These are phyloP conservation scores for Parathielavia hyrcaniae DNA, from an alignment of 495 filamentous ascomycete genomes.

Conservation along the genomic window DNA sequence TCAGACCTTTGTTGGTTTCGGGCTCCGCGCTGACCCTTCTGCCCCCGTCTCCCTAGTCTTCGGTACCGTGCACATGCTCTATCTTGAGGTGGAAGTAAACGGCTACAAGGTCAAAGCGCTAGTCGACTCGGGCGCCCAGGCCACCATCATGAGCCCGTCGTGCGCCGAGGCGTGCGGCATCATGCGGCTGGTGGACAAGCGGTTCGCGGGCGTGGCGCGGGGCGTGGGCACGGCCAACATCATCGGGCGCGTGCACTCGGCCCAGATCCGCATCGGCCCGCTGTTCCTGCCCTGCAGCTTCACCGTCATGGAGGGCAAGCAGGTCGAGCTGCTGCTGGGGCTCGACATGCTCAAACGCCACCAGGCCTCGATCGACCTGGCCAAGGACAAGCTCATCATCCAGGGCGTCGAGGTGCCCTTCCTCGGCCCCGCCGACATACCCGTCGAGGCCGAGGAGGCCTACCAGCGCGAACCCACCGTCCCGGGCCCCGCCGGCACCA, in stretches of 20 bases:
- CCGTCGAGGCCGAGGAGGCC: conserved; percentile 67
- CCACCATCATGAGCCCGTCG: conserved; percentile 95
- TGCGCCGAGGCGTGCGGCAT: conserved; percentile 90
- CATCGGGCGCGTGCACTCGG: conserved; percentile 88
- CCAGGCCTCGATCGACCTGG: conserved; percentile 85
- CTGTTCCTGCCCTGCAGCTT: conserved; percentile 89
- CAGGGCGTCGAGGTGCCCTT: conserved; percentile 83
- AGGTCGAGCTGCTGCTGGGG: conserved; percentile 89
- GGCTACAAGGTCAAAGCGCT: conserved; percentile 87
- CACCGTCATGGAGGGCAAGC: conserved; percentile 99
- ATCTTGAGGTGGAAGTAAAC: conserved; percentile 94
- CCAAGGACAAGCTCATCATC: conserved; percentile 72
- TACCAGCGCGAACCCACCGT: conserved; percentile 76
- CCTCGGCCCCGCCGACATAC: conserved; percentile 87
- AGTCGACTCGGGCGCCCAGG: conserved; percentile 95
- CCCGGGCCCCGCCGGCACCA: conserved; percentile 75
- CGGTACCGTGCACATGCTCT: conserved; percentile 88
- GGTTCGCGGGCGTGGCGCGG: conserved; percentile 83
- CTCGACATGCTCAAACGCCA: conserved; percentile 95
- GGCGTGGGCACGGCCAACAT: conserved; percentile 93
- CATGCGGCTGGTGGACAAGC: conserved; percentile 90
- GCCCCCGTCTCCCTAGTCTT: conserved; percentile 56
- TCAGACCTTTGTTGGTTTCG: background rate
- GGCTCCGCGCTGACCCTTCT: background rate
- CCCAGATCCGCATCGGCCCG: conserved; percentile 85